Base-by-base conservation (phyloP, 495 filamentous ascomycete genomes). In the Aspergillus egyptiacus region DNA sequence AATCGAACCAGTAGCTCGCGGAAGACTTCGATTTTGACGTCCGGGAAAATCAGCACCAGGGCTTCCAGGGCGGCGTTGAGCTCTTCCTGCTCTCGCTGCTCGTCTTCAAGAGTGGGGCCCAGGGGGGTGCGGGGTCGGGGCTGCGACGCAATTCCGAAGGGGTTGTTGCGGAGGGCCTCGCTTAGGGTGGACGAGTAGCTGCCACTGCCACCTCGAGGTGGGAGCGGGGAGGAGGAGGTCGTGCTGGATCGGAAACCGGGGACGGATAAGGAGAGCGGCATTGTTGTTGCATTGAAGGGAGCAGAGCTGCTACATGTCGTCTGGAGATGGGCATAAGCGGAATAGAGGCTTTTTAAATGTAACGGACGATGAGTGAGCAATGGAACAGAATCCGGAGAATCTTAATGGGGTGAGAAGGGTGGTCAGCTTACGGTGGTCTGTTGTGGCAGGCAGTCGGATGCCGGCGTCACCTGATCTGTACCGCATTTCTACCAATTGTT, bases 11-110 rank as follows among this genome's bases (percentile, higher is more conserved):
- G 78, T 74, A 96, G 80, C 62, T 95, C 90, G 10, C 93, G 82
- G 56, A 98, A 90, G n/a, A 95, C 91, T 45, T 95, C 89, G 49
- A 91, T 72, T 46, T 87, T 83, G 18, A 95, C 73, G 64, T 95
- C 83, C 5, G 93, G 93, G 55, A 98, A 98, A 2, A 96, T 73
- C 5, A 75, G 76, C 3, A 81, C 80, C 9, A 98, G 78, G 1
- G 72, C 74, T 27, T 81, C 76, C 43, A 98, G 79, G 33, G 82
- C 77, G 11, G 73, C 66, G 66, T 98, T 98, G 17, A 96, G 70
- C 30, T 86, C 83, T 32, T 77, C 71, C 18, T 91, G 77, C 37
- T 70, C 69, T 5, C 45, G 58, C 13, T 48, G 48, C 37, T 60
- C 63, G 24, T 72, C 66, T 17, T 69, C 66, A 10, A 46, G 34